phyloP scores from a whole-genome alignment of 495 filamentous ascomycete genomes.

The Aspergillus bridgeri region DNA sequence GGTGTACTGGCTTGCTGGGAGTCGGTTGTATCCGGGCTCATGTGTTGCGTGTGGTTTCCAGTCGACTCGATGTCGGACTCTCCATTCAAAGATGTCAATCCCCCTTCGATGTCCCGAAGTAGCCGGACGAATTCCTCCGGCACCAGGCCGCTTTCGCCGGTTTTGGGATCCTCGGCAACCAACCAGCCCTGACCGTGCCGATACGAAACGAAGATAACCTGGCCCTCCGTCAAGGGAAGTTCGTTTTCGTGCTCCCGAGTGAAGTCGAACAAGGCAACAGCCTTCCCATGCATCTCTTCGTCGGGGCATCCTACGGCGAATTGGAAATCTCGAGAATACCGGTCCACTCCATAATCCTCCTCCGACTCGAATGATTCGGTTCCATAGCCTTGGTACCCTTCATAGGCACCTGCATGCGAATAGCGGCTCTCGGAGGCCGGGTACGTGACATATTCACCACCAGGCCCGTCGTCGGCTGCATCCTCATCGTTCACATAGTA shows the following conservation, averaged over 20 bases:
- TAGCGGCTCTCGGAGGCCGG: conserved; percentile 62
- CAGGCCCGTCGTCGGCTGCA: conserved; percentile 61
- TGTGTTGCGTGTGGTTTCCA: conserved; percentile 21
- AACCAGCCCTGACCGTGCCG: conserved; percentile 96
- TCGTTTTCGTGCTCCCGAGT: conserved; percentile 94
- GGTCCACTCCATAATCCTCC: conserved; percentile 54
- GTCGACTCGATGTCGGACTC: conserved; percentile 29
- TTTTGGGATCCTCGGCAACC: conserved; percentile 93
- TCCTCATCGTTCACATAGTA: conserved; percentile 71
- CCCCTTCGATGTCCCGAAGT: conserved; percentile 83
- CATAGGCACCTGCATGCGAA: conserved; percentile 43
- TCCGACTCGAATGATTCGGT: conserved; percentile 58
- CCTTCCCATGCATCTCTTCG: conserved; percentile 96
- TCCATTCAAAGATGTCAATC: conserved; percentile 47
- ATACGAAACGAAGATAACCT: conserved; percentile 95
- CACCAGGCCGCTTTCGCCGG: conserved; percentile 81
- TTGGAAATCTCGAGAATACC: conserved; percentile 85
- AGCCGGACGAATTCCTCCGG: conserved; percentile 96
- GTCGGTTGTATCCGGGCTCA: conserved; percentile 29
- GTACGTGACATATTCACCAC: conserved; percentile 79
- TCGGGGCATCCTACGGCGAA: conserved; percentile 94
- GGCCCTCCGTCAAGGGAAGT: conserved; percentile 85
- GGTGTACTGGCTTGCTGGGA: conserved; percentile 33
- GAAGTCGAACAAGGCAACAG: conserved; percentile 94
- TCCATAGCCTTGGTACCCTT: conserved; percentile 55